These are phyloP conservation scores for Rhizopogon roseolus DNA, from an alignment of 768 basidiomycete genomes.

Conservation along the genomic window DNA sequence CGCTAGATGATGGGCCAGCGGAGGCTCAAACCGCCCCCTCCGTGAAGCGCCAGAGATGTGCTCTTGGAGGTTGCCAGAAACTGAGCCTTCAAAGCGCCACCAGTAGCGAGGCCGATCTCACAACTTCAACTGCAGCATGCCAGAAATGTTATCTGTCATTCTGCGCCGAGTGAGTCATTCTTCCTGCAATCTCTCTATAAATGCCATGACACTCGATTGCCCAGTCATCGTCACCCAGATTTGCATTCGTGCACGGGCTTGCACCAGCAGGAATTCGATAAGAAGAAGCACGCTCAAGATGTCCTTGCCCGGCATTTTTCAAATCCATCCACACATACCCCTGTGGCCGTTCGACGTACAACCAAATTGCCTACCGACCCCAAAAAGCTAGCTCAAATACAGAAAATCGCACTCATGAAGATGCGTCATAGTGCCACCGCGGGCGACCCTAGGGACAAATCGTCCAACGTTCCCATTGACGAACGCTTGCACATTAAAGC, in stretches of 20 bases:
- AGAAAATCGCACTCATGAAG: slow-evolving; percentile 65
- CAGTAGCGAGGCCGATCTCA: slow-evolving; percentile 11
- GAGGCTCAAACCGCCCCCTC: slow-evolving; percentile 2
- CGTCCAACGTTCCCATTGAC: slow-evolving; percentile 40
- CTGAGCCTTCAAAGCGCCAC: slow-evolving; percentile 43
- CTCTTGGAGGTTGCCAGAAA: slow-evolving; percentile 46
- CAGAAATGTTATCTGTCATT: slow-evolving; percentile 50
- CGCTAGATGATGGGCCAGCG: slow-evolving; percentile 2
- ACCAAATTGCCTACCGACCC: slow-evolving; percentile 42
- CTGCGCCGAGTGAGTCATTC: slow-evolving; percentile 49
- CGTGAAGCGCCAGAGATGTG: slow-evolving; percentile 43
- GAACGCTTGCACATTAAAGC: slow-evolving; percentile 59
- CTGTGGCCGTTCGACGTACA: slow-evolving; percentile 20
- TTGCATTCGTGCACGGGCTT: slow-evolving; percentile 50
- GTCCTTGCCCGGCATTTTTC: slow-evolving; percentile 53
- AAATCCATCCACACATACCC: slow-evolving; percentile 15
- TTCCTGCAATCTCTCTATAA: no score
- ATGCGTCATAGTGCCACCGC: slow-evolving; percentile 68
- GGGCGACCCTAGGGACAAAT: slow-evolving; percentile 53
- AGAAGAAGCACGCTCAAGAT: slow-evolving; percentile 45
- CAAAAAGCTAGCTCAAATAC: slow-evolving; percentile 47
- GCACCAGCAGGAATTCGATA: slow-evolving; percentile 15
- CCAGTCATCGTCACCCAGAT: slow-evolving; percentile 63
- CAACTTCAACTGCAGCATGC: slow-evolving; percentile 34
- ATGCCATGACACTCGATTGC: slow-evolving; percentile 1